These are phyloP conservation scores for Scenedesmus sp. DNA, from an alignment of 163 green algal genomes.

Conservation along the genomic window DNA sequence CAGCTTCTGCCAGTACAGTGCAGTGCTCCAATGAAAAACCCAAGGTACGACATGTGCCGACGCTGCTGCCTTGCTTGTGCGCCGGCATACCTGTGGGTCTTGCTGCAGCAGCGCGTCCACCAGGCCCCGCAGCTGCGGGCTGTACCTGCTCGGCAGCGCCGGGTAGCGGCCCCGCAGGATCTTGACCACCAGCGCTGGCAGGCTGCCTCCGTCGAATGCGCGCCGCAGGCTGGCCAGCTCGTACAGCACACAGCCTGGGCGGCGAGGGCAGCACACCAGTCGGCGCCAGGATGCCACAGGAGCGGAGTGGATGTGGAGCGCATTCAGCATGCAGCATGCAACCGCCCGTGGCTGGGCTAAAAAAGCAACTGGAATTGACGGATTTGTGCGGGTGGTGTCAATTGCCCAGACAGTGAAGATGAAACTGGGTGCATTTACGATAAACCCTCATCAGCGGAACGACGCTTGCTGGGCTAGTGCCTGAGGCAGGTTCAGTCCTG, in stretches of 20 bases:
- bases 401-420: too few species aligned
- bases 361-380: too few species aligned
- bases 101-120: constrained; percentile 74
- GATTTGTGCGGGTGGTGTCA: too few species aligned
- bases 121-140: constrained; percentile 62
- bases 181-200: constrained; percentile 69
- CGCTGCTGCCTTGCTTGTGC: background rate
- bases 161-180: constrained; percentile 62
- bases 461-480: too few species aligned
- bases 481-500: too few species aligned
- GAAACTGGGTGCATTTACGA: too few species aligned
- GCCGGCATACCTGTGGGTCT: constrained; percentile 64
- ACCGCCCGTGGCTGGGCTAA: too few species aligned
- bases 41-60: background rate
- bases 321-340: too few species aligned
- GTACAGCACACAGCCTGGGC: constrained; percentile 77
- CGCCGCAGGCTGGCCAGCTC: constrained; percentile 79
- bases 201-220: constrained; percentile 76
- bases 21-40: background rate
- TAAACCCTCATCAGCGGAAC: too few species aligned
- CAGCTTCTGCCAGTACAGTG: background rate
- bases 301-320: background rate
- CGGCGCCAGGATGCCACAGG: background rate
- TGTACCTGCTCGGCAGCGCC: constrained; percentile 71
- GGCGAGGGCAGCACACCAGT: background rate